Percentiles rank a stretch among this genome's conserved stretches.
Conservation (phyloP, 441 rosid species). For the Populus hybrid region DNA sequence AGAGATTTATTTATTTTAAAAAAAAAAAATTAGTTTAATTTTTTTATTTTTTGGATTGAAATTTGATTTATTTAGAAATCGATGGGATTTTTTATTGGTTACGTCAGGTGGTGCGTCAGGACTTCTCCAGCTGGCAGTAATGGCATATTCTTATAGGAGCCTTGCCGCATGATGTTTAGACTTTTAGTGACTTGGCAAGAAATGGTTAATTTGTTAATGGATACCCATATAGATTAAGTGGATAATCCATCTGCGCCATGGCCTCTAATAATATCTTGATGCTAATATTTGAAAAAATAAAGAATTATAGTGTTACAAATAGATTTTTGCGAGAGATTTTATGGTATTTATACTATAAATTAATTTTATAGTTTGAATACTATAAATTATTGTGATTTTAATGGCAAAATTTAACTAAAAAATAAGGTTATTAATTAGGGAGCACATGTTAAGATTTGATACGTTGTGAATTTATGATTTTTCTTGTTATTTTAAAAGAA, state of each 20-base stretch:
- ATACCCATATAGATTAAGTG: neutral
- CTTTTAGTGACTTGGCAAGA: neutral
- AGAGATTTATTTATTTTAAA: neutral
- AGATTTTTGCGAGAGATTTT: too few relatives aligned
- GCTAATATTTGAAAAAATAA: neutral
- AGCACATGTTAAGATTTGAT: too few relatives aligned
- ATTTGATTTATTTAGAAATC: slow-evolving; percentile 10
- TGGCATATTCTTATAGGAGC: neutral
- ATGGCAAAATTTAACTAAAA: too few relatives aligned
- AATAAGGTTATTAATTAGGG: too few relatives aligned
- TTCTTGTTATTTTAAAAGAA: too few relatives aligned
- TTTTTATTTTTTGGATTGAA: neutral
- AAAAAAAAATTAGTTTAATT: too few relatives aligned
- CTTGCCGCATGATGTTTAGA: neutral
- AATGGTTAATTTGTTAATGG: neutral
- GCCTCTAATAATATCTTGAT: too few relatives aligned
- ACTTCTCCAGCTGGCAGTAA: slow-evolving; percentile 28
- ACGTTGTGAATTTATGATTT: too few relatives aligned
- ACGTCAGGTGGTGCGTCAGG: slow-evolving; percentile 74
- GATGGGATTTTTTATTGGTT: slow-evolving; percentile 11
- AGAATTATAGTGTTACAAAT: too few relatives aligned
- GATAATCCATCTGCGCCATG: neutral
- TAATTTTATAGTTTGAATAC: too few relatives aligned
- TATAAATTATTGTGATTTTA: too few relatives aligned
- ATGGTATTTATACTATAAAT: too few relatives aligned